These are phyloP conservation scores for Fusarium armeniacum DNA, from an alignment of 2,329 filamentous ascomycete genomes.

Conservation along the genomic window DNA sequence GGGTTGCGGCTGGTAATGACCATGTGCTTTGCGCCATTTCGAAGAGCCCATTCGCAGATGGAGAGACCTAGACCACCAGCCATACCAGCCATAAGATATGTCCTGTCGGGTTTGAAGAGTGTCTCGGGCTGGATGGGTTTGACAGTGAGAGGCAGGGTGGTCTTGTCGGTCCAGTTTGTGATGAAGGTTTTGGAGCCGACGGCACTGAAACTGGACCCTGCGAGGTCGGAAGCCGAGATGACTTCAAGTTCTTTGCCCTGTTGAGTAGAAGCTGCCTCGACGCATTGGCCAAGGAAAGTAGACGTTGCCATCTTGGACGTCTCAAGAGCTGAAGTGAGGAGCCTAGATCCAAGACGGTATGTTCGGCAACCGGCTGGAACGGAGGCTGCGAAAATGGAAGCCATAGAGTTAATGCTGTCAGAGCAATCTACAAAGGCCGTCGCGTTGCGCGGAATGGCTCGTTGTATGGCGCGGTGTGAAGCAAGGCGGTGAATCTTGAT, in stretches of 20 bases:
- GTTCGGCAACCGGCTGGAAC: not conserved
- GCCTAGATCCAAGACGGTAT: not conserved
- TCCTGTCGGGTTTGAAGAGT: slow-evolving; percentile 41
- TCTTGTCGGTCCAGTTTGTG: not conserved
- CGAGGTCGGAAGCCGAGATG: not conserved
- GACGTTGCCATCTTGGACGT: not conserved
- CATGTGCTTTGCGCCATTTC: slow-evolving; percentile 55
- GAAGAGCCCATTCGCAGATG: slow-evolving; percentile 58
- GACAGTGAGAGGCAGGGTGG: not conserved
- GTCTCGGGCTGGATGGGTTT: not conserved
- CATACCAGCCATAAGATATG: slow-evolving; percentile 54
- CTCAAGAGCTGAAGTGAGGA: not conserved
- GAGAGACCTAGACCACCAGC: slow-evolving; percentile 56
- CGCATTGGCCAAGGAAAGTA: not conserved
- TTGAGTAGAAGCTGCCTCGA: not conserved
- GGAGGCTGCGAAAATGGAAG: not conserved
- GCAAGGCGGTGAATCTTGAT: not conserved
- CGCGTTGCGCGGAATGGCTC: not conserved
- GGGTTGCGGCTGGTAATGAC: slow-evolving; percentile 57
- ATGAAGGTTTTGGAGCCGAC: not conserved
- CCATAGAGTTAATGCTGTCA: too few relatives aligned
- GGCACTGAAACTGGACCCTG: not conserved
- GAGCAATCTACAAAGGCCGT: not conserved
- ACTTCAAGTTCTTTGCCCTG: not conserved
- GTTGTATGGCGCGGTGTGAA: not conserved